A percentile compares a stretch with the other conserved stretches of the same genome.
Conservation (phyloP, 1,284 basidiomycete species). For the Pseudozyma thailandica region DNA sequence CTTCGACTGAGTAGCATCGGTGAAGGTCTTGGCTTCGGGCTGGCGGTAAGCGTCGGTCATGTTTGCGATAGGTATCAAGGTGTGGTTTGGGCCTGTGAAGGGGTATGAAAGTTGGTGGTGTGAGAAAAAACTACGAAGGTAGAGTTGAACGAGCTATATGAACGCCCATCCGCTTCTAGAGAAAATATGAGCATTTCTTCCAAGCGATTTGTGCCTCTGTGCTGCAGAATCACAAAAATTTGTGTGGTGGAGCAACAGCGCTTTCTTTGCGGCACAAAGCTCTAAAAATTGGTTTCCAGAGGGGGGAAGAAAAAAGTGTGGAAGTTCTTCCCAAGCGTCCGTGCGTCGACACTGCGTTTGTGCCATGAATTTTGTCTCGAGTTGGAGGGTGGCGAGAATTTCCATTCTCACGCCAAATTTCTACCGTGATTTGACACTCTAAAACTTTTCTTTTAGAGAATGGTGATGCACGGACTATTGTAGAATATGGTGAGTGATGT, state of each 20-base stretch:
- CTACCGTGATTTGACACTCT: neutral
- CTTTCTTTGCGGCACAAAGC: slow-evolving; percentile 5
- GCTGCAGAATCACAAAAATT: slow-evolving; percentile 4
- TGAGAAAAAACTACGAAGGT: neutral
- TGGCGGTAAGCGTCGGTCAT: slow-evolving; percentile 43
- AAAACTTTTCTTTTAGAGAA: neutral
- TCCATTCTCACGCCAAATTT: neutral
- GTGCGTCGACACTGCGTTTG: slow-evolving; percentile 16
- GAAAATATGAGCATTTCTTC: neutral
- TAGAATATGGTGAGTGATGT: too few species aligned
- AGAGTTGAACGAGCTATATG: neutral
- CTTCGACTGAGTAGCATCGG: slow-evolving; percentile 42
- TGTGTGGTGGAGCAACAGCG: slow-evolving; percentile 7
- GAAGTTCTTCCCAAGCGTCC: slow-evolving; percentile 35
- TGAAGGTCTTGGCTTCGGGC: slow-evolving; percentile 48
- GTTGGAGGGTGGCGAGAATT: slow-evolving; percentile 19
- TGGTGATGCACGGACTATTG: slow-evolving; percentile 10
- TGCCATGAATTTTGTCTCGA: neutral
- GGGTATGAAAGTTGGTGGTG: neutral
- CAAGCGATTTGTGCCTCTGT: neutral
- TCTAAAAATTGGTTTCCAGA: slow-evolving; percentile 13
- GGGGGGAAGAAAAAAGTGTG: slow-evolving; percentile 8
- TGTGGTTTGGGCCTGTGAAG: neutral
- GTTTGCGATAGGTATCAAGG: too few species aligned
- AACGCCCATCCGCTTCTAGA: slow-evolving; percentile 4